These are phyloP conservation scores for Arachnomyces sp. DNA, from an alignment of 2,329 filamentous ascomycete genomes.

Conservation along the genomic window DNA sequence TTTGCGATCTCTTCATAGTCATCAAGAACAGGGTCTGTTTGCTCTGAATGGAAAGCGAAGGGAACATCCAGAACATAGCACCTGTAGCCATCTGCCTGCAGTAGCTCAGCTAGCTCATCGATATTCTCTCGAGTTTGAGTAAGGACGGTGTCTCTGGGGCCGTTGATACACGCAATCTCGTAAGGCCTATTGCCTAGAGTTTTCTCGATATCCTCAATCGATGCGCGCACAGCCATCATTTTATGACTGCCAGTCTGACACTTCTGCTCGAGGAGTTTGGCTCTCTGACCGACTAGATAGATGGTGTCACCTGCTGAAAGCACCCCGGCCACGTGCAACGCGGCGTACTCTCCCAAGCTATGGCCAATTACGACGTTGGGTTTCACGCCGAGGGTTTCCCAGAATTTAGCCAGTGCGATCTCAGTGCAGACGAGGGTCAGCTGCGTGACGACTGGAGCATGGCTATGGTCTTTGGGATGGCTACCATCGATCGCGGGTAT, in stretches of 20 bases:
- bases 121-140: conserved; percentile 53
- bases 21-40: conserved; percentile 55
- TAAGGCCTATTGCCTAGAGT: conserved; percentile 40
- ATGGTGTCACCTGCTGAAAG: conserved; percentile 36
- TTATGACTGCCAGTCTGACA: conserved; percentile 60
- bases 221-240: conserved; percentile 51
- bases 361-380: conserved; percentile 73
- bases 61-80: conserved; percentile 56
- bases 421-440: conserved; percentile 32
- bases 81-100: conserved; percentile 49
- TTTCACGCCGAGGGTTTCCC: conserved; percentile 23
- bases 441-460: conserved; percentile 26
- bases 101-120: conserved; percentile 41
- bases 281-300: conserved; percentile 60
- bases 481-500: conserved; percentile 27
- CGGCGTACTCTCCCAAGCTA: conserved; percentile 87
- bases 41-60: conserved; percentile 59
- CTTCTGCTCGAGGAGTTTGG: conserved; percentile 54
- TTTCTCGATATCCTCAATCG: conserved; percentile 38
- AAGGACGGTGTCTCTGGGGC: conserved; percentile 66
- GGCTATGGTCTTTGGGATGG: conserved; percentile 19
- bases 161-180: conserved; percentile 64
- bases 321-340: conserved; percentile 68
- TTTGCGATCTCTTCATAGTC: conserved; percentile 50
- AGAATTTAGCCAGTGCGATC: conserved; percentile 31